Conservation (phyloP, 208 protist genomes). For the Crithidia expoeki region DNA sequence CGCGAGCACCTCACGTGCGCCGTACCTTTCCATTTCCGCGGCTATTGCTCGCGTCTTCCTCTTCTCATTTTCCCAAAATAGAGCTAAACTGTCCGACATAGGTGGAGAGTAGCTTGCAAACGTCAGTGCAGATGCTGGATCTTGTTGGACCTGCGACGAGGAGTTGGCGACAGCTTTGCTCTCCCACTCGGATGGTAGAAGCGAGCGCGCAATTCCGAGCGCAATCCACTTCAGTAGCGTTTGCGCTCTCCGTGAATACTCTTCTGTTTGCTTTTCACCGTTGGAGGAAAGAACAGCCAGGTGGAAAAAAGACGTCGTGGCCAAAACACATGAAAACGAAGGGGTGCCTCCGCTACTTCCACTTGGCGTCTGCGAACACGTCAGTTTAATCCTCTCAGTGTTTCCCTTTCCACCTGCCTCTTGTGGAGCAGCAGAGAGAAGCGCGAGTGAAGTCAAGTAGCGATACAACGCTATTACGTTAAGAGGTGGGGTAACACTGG, state of each 20-base stretch:
- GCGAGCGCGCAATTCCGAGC: neutral
- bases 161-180: neutral
- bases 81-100: neutral
- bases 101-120: neutral
- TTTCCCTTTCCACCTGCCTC: neutral
- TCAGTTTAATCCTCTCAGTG: neutral
- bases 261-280: neutral
- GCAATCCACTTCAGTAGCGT: constrained; percentile 1
- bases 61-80: neutral
- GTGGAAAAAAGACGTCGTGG: neutral
- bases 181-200: neutral
- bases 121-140: neutral
- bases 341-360: too few species aligned
- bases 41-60: neutral
- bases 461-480: constrained; percentile 13
- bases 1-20: constrained; percentile 22
- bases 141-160: neutral
- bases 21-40: constrained; percentile 17
- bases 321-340: constrained; percentile 4
- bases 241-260: neutral
- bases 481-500: neutral
- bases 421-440: constrained; percentile 3
- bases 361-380: neutral
- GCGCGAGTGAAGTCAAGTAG: constrained; percentile 15
- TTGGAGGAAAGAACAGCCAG: neutral